phyloP scores from a whole-genome alignment of 1,139 yeast species.

The Wickerhamomyces sp. region DNA sequence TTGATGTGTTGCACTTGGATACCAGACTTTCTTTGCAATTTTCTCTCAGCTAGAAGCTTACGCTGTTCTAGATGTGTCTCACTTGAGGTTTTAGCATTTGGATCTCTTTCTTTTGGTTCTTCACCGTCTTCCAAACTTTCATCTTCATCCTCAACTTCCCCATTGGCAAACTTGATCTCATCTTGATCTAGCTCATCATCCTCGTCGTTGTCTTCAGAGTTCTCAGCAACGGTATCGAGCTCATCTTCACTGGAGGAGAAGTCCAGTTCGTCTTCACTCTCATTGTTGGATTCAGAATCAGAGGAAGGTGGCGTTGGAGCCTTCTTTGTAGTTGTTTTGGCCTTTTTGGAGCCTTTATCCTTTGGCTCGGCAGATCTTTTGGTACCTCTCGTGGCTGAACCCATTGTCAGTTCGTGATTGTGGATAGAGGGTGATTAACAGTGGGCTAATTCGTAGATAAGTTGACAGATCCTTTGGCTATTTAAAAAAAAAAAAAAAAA shows the following conservation, averaged over 20 bases:
- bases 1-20: constrained; percentile 81
- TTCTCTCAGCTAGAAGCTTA: constrained; percentile 73
- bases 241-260: constrained; percentile 23
- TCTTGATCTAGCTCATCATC: constrained; percentile 25
- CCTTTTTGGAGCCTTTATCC: constrained; percentile 13
- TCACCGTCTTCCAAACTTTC: background rate
- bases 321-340: constrained; percentile 7
- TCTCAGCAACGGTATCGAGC: constrained; percentile 22
- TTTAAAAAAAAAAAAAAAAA: constrained; percentile 1
- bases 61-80: constrained; percentile 85
- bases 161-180: constrained; percentile 25
- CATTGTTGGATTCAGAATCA: constrained; percentile 10
- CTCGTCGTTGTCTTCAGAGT: constrained; percentile 19
- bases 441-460: no score
- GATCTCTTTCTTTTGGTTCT: constrained; percentile 17
- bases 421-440: no score
- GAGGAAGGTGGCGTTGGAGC: constrained; percentile 12
- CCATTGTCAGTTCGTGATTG: constrained; percentile 15
- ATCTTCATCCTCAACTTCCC: constrained; percentile 18
- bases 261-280: constrained; percentile 14
- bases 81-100: constrained; percentile 45
- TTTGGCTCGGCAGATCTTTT: constrained; percentile 16
- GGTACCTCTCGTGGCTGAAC: constrained; percentile 14
- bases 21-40: constrained; percentile 82
- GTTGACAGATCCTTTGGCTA: no score